Conservation (phyloP, 768 basidiomycete genomes). For the Trametes elegans region DNA sequence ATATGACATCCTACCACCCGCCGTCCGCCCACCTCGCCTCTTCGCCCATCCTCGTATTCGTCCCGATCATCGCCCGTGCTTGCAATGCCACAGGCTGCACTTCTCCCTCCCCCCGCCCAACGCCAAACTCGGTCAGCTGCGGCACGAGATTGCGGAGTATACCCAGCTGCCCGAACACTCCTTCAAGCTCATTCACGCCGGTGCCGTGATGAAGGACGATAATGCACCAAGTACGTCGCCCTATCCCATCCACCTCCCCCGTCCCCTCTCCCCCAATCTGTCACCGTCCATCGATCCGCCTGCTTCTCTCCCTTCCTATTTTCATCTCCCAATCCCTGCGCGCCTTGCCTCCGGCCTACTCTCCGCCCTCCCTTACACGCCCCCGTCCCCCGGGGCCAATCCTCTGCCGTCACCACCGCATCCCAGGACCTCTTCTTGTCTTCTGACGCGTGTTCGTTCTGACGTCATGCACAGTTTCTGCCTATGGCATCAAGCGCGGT, state of each 20-base stretch:
- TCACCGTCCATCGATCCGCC: conserved; percentile 10
- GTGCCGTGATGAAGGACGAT: conserved; percentile 89
- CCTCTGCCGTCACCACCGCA: conserved; percentile 19
- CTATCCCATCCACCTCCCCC: neutral
- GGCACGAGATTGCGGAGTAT: conserved; percentile 63
- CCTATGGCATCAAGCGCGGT: conserved; percentile 69
- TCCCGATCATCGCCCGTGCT: neutral
- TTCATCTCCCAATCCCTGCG: neutral
- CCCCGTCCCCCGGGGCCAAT: conserved; percentile 2
- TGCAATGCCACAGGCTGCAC: conserved; percentile 36
- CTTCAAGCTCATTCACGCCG: conserved; percentile 88
- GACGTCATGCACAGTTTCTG: conserved; percentile 50
- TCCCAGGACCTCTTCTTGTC: conserved; percentile 1
- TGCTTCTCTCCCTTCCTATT: neutral
- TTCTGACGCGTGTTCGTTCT: conserved; percentile 7
- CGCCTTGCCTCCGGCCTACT: neutral
- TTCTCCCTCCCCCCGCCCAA: conserved; percentile 55
- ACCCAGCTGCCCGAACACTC: conserved; percentile 66
- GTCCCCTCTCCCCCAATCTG: neutral
- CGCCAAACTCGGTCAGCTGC: conserved; percentile 57
- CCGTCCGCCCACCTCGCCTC: neutral
- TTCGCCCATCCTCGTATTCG: neutral
- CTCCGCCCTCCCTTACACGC: neutral
- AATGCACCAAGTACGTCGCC: conserved; percentile 51
- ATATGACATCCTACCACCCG: neutral